Conservation (phyloP, 371 early-diverging fungal species). For the Mucor ambiguus region DNA sequence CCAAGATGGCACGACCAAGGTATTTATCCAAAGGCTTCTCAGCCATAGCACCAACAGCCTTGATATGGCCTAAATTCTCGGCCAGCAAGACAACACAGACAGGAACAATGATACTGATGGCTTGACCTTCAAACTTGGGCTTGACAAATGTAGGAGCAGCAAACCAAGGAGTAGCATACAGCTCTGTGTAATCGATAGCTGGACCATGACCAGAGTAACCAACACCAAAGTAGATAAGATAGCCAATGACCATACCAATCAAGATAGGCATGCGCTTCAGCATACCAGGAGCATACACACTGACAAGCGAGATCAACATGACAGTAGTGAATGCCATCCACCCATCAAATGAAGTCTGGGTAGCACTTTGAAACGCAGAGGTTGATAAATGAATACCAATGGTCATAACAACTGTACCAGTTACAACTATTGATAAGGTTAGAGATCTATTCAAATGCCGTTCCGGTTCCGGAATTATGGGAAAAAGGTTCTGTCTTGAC, state of each 20-base stretch:
- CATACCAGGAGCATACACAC: slow-evolving; percentile 52
- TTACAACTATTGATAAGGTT: slow-evolving; percentile 38
- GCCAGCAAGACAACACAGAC: slow-evolving; percentile 56
- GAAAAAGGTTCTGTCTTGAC: not conserved
- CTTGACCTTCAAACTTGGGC: slow-evolving; percentile 47
- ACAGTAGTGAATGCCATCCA: slow-evolving; percentile 61
- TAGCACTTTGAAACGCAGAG: slow-evolving; percentile 52
- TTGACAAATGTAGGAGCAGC: slow-evolving; percentile 40
- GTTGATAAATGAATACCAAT: slow-evolving; percentile 59
- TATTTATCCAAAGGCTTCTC: slow-evolving; percentile 46
- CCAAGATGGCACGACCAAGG: slow-evolving; percentile 57
- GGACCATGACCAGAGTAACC: slow-evolving; percentile 46
- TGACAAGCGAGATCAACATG: slow-evolving; percentile 46
- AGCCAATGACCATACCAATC: slow-evolving; percentile 52
- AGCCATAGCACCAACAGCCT: slow-evolving; percentile 58
- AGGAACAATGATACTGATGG: slow-evolving; percentile 59
- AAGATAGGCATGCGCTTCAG: slow-evolving; percentile 52
- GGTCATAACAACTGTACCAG: slow-evolving; percentile 59
- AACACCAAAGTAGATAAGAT: slow-evolving; percentile 48
- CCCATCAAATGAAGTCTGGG: slow-evolving; percentile 49
- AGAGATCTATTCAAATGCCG: slow-evolving; percentile 4
- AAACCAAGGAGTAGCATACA: slow-evolving; percentile 39
- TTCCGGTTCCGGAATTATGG: not conserved
- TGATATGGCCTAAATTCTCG: slow-evolving; percentile 64
- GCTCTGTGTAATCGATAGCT: slow-evolving; percentile 49